Evolutionary conservation across 305 asterid species (phyloP).

Genomic region (Plantago coronopus): DNA sequence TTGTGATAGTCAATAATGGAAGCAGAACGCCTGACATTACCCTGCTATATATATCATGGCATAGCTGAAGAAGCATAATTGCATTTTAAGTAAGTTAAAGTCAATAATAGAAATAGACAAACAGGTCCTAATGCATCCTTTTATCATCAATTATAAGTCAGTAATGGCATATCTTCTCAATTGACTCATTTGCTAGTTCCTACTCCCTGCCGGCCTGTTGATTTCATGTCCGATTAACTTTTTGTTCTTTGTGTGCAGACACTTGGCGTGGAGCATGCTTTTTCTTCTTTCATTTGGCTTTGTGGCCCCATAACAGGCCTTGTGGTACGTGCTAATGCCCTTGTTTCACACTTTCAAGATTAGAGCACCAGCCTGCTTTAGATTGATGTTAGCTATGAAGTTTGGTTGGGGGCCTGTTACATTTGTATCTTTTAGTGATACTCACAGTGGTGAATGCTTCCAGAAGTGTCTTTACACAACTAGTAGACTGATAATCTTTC

Average conservation of each 20-base stretch:
- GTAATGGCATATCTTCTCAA: neutral
- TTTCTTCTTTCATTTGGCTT: slow-evolving; percentile 98
- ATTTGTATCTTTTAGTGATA: slow-evolving; percentile 17
- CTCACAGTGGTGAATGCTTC: slow-evolving; percentile 1
- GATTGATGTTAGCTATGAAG: slow-evolving; percentile 16
- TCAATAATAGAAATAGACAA: neutral
- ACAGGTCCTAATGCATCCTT: neutral
- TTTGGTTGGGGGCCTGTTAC: slow-evolving; percentile 17
- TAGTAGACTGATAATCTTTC: neutral
- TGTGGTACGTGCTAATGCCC: slow-evolving; percentile 55
- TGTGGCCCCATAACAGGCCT: slow-evolving; percentile 99
- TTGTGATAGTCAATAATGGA: no score
- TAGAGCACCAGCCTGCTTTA: slow-evolving; percentile 12
- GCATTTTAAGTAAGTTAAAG: neutral
- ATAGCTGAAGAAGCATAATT: neutral
- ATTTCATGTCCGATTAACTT: slow-evolving; percentile 19
- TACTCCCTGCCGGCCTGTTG: no score
- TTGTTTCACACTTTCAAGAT: slow-evolving; percentile 10
- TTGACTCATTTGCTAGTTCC: no score
- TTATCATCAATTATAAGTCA: neutral
- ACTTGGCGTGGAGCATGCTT: slow-evolving; percentile 92
- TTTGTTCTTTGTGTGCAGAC: slow-evolving; percentile 62
- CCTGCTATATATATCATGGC: neutral
- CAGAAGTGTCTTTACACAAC: slow-evolving; percentile 5
- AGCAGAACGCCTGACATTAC: no score